Base-by-base conservation (phyloP, 164 flowering plant genomes). In the Umbilicus rupestris region DNA sequence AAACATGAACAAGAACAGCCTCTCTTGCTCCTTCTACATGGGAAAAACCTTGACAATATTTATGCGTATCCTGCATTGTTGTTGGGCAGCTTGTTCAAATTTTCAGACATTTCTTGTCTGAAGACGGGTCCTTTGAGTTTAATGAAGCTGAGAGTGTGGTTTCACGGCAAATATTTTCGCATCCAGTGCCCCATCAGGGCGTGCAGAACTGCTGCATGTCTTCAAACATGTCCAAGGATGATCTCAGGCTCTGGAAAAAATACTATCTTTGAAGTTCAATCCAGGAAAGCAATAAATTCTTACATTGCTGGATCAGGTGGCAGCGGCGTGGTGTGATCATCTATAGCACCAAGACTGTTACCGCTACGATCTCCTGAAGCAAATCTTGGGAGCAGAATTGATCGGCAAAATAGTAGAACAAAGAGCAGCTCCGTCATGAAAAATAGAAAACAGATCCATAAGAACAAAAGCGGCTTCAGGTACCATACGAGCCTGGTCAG, bases 401-500 rank as follows among this genome's bases (percentile, higher is more conserved):
- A 47, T 47, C 55, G 55, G 55, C 24, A 47, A 47, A 47, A 47
- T 5, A 47, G 55, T 3, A 47, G 55, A 47, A 22, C 55, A 20
- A 47, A 3, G 24, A 47, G n/a, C 55, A 47, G 24, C 24, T 47
- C 55, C 59, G 11, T 24, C 11, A 28, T 52, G 28, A 24, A 87
- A 12, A 63, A 30, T 2, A 63, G 62, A 73, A 88, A 66, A 68
- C 84, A 77, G 19, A 73, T 70, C 97, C 95, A 89, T 24, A 91
- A 63, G 71, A 80, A 88, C 19, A 87, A 59, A 5, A 88, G 84
- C 62, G 37, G 84, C 83, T 69, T 88, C 99, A 97, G 88, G 66
- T 73, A 66, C 97, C 97, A 91, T 45, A 95, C 26, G n/a, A 86
- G 57, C 73, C 80, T 78, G 75, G 78, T 87, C 7, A 87, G 45